Percentiles rank a stretch among this genome's conserved stretches.
These are phyloP conservation scores for Sarocladium kiliense DNA, from an alignment of 2,329 filamentous ascomycete species.

Conservation along the genomic window DNA sequence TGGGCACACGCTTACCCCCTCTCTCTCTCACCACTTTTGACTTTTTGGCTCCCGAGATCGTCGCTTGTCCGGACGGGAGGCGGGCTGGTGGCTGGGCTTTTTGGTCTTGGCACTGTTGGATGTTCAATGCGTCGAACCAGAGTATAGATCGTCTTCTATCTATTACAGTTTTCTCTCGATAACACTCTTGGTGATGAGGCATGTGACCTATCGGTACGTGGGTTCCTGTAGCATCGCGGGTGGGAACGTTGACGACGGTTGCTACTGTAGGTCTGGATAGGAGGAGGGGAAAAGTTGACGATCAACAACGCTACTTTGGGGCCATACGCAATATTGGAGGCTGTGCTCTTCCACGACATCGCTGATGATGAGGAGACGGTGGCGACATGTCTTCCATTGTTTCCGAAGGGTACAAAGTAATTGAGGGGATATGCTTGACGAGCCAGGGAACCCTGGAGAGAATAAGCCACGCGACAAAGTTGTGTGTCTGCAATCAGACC, in stretches of 20 bases:
- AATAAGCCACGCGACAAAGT: too few species aligned
- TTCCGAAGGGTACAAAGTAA: too few species aligned
- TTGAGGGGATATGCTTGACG: too few species aligned
- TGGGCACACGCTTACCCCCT: too few species aligned
- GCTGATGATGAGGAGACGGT: not conserved
- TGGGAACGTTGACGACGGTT: not conserved
- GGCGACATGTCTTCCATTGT: not conserved
- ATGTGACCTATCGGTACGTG: not conserved
- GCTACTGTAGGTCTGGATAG: not conserved
- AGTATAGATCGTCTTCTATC: too few species aligned
- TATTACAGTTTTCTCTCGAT: too few species aligned
- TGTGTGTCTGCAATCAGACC: not conserved
- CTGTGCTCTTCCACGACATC: not conserved
- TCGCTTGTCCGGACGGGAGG: not conserved
- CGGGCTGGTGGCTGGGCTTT: not conserved
- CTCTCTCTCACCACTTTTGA: too few species aligned
- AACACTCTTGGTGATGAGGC: not conserved
- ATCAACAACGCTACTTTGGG: not conserved
- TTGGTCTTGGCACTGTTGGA: not conserved
- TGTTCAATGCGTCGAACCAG: too few species aligned
- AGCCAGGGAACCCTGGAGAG: too few species aligned
- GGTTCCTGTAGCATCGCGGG: not conserved
- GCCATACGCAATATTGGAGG: not conserved
- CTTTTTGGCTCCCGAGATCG: slow-evolving; percentile 1
- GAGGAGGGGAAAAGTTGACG: not conserved